phyloP scores from a whole-genome alignment of 129 eudicot genomes.

The Centaurea solstitialis region DNA sequence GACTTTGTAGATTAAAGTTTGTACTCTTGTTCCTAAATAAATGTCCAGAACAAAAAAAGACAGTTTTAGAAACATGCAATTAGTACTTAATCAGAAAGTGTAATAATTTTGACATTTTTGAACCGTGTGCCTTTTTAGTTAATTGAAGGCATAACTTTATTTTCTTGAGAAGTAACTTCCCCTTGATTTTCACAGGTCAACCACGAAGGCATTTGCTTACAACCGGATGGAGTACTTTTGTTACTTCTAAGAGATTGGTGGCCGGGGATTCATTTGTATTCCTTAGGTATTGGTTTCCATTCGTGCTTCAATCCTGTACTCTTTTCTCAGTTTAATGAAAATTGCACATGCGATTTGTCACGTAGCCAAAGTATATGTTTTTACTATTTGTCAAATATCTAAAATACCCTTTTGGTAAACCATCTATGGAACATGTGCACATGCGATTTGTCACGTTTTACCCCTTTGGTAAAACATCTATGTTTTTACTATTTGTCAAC shows the following conservation, averaged over 20 bases:
- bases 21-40: not conserved
- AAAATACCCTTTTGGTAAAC: not conserved
- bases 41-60: not conserved
- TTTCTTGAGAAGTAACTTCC: slow-evolving; percentile 15
- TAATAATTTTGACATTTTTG: not conserved
- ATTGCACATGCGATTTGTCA: not conserved
- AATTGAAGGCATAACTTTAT: not conserved
- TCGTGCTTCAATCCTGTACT: not conserved
- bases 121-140: not conserved
- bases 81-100: not conserved
- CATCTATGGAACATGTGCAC: not conserved
- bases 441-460: too few relatives aligned
- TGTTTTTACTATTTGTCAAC: not conserved
- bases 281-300: slow-evolving; percentile 53
- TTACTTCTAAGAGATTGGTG: slow-evolving; percentile 79
- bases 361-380: not conserved
- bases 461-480: not conserved
- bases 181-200: slow-evolving; percentile 58
- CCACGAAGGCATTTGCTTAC: slow-evolving; percentile 95
- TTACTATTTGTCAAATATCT: not conserved
- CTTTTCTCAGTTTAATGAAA: not conserved
- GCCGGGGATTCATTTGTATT: slow-evolving; percentile 95
- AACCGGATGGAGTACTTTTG: slow-evolving; percentile 96
- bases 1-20: not conserved
- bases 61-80: not conserved